Conservation (phyloP, 192 early-diverging fungal genomes). For the Podila horticola region DNA sequence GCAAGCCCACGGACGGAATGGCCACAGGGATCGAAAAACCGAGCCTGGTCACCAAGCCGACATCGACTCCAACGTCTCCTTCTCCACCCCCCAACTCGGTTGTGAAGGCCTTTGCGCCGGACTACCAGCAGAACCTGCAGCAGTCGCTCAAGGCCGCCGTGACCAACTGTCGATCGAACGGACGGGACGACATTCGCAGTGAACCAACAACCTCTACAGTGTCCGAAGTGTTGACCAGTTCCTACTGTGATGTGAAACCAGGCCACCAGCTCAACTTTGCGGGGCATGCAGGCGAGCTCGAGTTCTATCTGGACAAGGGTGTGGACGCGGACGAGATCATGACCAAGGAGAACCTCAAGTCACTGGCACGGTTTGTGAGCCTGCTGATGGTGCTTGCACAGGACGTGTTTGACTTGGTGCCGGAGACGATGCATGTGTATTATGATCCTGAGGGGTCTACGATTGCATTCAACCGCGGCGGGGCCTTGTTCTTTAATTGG, state of each 20-base stretch:
- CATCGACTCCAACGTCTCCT: background rate
- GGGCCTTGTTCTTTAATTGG: conserved; percentile 85
- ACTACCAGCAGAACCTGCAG: conserved; percentile 42
- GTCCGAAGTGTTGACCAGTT: conserved; percentile 37
- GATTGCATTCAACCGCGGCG: conserved; percentile 84
- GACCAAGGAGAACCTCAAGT: conserved; percentile 41
- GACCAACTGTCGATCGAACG: conserved; percentile 46
- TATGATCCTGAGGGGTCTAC: conserved; percentile 75
- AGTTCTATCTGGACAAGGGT: conserved; percentile 48
- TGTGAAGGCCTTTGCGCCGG: conserved; percentile 36
- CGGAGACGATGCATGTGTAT: conserved; percentile 75
- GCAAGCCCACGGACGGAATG: conserved; percentile 7
- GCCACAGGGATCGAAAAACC: conserved; percentile 19
- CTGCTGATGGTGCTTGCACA: conserved; percentile 53
- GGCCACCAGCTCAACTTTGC: conserved; percentile 60
- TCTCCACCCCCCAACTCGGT: conserved; percentile 17
- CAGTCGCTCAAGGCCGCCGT: conserved; percentile 34
- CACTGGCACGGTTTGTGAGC: conserved; percentile 52
- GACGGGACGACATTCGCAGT: conserved; percentile 28
- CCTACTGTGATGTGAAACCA: conserved; percentile 64
- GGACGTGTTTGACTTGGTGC: conserved; percentile 72
- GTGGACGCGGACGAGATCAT: conserved; percentile 54
- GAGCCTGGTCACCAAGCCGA: conserved; percentile 2
- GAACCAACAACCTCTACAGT: conserved; percentile 22
- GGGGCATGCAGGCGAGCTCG: conserved; percentile 40